phyloP scores from a whole-genome alignment of 768 basidiomycete species.

The Boletus tylopilopsis region DNA sequence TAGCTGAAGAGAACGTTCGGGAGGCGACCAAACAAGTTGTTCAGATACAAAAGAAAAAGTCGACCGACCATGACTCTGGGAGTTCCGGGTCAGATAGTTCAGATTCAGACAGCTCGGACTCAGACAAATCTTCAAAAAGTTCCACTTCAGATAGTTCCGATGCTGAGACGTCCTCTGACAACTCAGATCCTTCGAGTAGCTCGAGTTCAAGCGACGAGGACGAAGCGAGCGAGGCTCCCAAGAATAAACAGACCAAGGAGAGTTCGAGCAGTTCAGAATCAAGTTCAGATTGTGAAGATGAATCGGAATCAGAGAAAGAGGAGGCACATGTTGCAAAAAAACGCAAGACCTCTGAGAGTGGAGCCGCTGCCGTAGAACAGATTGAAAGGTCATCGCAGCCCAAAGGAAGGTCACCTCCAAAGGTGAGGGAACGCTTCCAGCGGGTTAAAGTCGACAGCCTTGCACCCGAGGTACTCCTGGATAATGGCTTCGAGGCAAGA shows the following conservation, averaged over 20 bases:
- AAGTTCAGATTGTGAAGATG: slow-evolving; percentile 26
- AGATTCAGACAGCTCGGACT: slow-evolving; percentile 16
- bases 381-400: neutral
- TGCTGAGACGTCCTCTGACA: slow-evolving; percentile 13
- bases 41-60: slow-evolving; percentile 2
- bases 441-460: slow-evolving; percentile 69
- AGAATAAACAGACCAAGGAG: slow-evolving; percentile 2
- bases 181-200: slow-evolving; percentile 7
- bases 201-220: slow-evolving; percentile 18
- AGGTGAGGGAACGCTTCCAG: slow-evolving; percentile 68
- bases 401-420: slow-evolving; percentile 29
- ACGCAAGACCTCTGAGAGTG: slow-evolving; percentile 50
- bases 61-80: neutral
- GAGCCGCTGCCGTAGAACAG: slow-evolving; percentile 39
- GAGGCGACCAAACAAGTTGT: neutral
- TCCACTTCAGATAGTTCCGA: slow-evolving; percentile 14
- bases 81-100: slow-evolving; percentile 11
- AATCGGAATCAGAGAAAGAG: slow-evolving; percentile 1
- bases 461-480: slow-evolving; percentile 34
- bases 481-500: slow-evolving; percentile 82
- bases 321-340: slow-evolving; percentile 49
- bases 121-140: slow-evolving; percentile 11
- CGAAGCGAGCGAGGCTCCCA: neutral
- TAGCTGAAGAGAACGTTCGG: slow-evolving; percentile 12
- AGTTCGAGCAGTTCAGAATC: slow-evolving; percentile 9